phyloP scores from a whole-genome alignment of 2,329 filamentous ascomycete species.

The Pleomassaria siparia region DNA sequence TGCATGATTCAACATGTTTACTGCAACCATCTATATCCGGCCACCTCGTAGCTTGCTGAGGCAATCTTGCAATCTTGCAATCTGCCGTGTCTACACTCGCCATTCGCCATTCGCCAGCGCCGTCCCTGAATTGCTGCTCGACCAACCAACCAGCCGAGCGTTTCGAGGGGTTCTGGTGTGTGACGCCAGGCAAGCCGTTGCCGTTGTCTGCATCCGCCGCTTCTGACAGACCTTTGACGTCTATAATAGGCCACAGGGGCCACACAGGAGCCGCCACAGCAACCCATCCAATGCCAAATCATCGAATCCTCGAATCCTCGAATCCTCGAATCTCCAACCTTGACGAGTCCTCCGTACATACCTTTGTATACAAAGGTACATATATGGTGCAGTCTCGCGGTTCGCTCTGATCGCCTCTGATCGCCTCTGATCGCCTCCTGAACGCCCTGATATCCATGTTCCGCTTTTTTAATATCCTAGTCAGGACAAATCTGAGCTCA shows the following conservation, averaged over 20 bases:
- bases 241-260: background rate
- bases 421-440: background rate
- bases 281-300: background rate
- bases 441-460: background rate
- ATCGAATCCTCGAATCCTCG: too few species aligned
- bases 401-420: background rate
- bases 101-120: constrained; percentile 16
- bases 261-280: background rate
- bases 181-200: constrained; percentile 1
- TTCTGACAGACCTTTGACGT: constrained; percentile 1
- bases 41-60: too few species aligned
- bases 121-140: constrained; percentile 7
- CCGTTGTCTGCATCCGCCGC: constrained; percentile 7
- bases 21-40: too few species aligned
- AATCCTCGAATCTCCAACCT: too few species aligned
- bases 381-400: too few species aligned
- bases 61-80: background rate
- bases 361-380: too few species aligned
- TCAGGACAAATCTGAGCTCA: background rate
- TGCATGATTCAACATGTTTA: background rate
- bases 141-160: constrained; percentile 7
- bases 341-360: background rate
- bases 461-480: background rate
- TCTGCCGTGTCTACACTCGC: constrained; percentile 2
- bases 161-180: constrained; percentile 1